Percentiles rank a stretch among this genome's conserved stretches.
These are phyloP conservation scores for Fusarium cyanostomum DNA, from an alignment of 2,329 filamentous ascomycete species.

Conservation along the genomic window DNA sequence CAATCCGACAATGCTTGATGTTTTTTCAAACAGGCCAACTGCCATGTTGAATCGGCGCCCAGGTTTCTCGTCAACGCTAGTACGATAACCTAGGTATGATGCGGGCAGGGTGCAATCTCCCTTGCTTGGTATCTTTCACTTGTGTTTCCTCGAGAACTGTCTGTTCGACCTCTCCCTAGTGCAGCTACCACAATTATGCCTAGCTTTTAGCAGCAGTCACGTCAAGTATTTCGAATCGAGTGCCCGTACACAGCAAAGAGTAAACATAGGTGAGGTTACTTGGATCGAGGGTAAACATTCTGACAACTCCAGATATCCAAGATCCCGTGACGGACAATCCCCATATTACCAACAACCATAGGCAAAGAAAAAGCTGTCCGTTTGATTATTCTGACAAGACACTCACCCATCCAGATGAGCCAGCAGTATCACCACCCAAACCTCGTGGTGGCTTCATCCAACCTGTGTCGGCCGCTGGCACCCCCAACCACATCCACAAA, in stretches of 20 bases:
- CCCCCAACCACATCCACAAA: not conserved
- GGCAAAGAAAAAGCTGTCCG: too few species aligned
- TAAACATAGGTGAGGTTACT: too few species aligned
- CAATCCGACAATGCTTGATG: slow-evolving; percentile 74
- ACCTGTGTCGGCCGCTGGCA: not conserved
- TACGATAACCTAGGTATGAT: slow-evolving; percentile 65
- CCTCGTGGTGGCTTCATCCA: not conserved
- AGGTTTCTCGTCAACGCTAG: slow-evolving; percentile 68
- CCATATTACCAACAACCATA: too few species aligned
- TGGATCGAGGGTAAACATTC: too few species aligned
- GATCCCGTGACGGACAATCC: too few species aligned
- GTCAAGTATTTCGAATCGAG: slow-evolving; percentile 69
- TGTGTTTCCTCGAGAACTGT: not conserved
- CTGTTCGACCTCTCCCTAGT: not conserved
- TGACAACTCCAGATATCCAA: too few species aligned
- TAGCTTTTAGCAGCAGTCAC: slow-evolving; percentile 40
- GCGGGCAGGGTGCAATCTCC: slow-evolving; percentile 57
- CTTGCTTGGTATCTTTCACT: slow-evolving; percentile 26
- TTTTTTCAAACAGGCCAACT: slow-evolving; percentile 72
- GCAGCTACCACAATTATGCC: not conserved
- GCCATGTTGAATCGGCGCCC: slow-evolving; percentile 68
- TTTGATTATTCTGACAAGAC: too few species aligned
- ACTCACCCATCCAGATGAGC: not conserved
- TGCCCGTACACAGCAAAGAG: slow-evolving; percentile 71
- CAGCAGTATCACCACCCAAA: not conserved